A percentile compares a stretch with the other conserved stretches of the same genome.
These are phyloP conservation scores for Helminthosporium solani DNA, from an alignment of 2,329 filamentous ascomycete species.

Conservation along the genomic window DNA sequence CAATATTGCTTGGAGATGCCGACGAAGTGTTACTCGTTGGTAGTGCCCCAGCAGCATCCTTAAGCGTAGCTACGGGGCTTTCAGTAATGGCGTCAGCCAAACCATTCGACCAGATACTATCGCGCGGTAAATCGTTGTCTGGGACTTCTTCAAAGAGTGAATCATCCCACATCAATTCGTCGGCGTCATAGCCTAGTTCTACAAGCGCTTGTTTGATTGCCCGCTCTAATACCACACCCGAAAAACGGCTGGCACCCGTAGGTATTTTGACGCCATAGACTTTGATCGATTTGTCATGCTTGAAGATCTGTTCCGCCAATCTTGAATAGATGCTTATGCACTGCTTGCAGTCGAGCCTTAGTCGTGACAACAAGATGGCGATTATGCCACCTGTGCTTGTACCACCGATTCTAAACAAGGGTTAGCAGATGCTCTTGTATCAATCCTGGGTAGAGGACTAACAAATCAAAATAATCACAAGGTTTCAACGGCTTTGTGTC, in stretches of 20 bases:
- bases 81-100: constrained; percentile 26
- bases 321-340: constrained; percentile 42
- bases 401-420: constrained; percentile 29
- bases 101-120: constrained; percentile 41
- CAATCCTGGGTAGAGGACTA: background rate
- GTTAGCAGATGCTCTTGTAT: constrained; percentile 3
- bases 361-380: constrained; percentile 42
- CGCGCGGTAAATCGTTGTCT: constrained; percentile 23
- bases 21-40: constrained; percentile 1
- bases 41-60: constrained; percentile 13
- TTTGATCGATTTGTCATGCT: constrained; percentile 39
- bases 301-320: constrained; percentile 41
- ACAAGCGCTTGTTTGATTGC: constrained; percentile 39
- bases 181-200: constrained; percentile 33
- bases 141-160: constrained; percentile 41
- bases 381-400: constrained; percentile 46
- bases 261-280: constrained; percentile 40
- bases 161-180: constrained; percentile 46
- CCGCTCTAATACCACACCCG: constrained; percentile 37
- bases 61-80: constrained; percentile 27
- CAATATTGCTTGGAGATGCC: constrained; percentile 13
- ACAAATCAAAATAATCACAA: constrained; percentile 44
- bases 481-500: constrained; percentile 36
- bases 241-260: constrained; percentile 39
- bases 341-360: constrained; percentile 40